phyloP scores from a whole-genome alignment of 306 rosid genomes.

The Abrus precatorius region DNA sequence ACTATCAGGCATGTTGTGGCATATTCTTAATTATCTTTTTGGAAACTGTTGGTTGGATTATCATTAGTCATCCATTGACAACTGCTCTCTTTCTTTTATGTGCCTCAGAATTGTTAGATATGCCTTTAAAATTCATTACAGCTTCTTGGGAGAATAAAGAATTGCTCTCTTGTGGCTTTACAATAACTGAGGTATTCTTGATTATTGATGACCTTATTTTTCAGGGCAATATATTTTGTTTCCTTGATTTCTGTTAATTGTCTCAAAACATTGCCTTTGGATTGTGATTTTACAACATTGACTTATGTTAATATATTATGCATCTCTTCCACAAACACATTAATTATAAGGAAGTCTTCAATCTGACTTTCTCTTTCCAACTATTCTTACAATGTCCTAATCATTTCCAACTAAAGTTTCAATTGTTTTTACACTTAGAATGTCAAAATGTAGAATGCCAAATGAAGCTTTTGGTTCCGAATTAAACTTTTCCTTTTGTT shows the following conservation, averaged over 20 bases:
- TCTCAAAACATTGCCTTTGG: constrained; percentile 1
- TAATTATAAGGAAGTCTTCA: constrained; percentile 16
- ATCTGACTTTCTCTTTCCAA: background rate
- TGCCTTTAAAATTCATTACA: constrained; percentile 86
- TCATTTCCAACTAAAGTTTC: constrained; percentile 5
- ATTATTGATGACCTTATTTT: constrained; percentile 27
- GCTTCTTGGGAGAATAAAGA: constrained; percentile 87
- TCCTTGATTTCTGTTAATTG: constrained; percentile 4
- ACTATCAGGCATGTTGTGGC: constrained; percentile 77
- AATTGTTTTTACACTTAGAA: background rate
- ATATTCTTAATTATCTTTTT: constrained; percentile 12
- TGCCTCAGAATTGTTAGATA: constrained; percentile 80
- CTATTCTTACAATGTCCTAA: background rate
- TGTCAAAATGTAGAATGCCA: constrained; percentile 1
- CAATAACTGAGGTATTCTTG: constrained; percentile 71
- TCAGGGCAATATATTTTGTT: background rate
- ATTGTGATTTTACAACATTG: constrained; percentile 28
- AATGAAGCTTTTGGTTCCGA: constrained; percentile 1
- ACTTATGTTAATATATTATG: background rate
- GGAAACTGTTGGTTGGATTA: constrained; percentile 18
- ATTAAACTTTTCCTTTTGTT: constrained; percentile 1
- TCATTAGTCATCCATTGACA: constrained; percentile 37
- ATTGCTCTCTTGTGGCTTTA: constrained; percentile 68
- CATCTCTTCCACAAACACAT: constrained; percentile 3
- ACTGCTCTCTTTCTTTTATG: constrained; percentile 39